Evolutionary conservation across 129 eudicot species (phyloP), one percentile per base, ranked within the genome.

Genomic region (Flaveria ramosissima): DNA sequence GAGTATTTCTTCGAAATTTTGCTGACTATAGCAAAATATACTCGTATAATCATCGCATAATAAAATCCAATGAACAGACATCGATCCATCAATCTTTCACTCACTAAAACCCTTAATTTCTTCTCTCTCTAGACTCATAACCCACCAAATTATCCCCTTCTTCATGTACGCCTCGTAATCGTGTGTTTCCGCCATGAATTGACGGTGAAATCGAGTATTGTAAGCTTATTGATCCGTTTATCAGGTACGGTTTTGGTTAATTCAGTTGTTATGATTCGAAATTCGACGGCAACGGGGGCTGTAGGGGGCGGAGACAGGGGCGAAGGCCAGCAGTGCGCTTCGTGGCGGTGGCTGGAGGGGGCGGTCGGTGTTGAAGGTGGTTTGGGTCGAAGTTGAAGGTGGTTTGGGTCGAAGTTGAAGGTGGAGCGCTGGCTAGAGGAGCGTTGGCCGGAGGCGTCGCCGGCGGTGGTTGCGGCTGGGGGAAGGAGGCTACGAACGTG

Each of bases 51-150:
- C 41, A 68, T 75, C 21, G 14, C 67, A 41, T 23, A 79, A 45
- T 41, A 20, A 42, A 55, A 56, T 56, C 57, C 61, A 43, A 55
- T 56, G 55, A 70, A 63, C 68, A 79, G 19, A 79, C 52, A 61
- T 56, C 72, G 50, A 72, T 79, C 65, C 55, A 23, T 19, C 64
- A 47, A 56, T 80, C 79, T 80, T 67, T 80, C 75, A 73, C 80
- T 57, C 84, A 53, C 75, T 45, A 80, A 80, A 78, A 32, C 68
- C 83, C 74, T 66, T 13, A 43, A 52, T 64, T 73, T 20, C 14
- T 21, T 72, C 60, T 53, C 59, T 80, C 83, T 46, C 42, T 77
- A 68, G 19, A 70, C 53, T 59, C 27, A 59, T 9, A 72, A 72
- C 74, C 65, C 77, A 70, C 71, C 74, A 32, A 78, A 53, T 55